phyloP scores from a whole-genome alignment of 2,329 filamentous ascomycete genomes.

The Sordariomycetes sp. region DNA sequence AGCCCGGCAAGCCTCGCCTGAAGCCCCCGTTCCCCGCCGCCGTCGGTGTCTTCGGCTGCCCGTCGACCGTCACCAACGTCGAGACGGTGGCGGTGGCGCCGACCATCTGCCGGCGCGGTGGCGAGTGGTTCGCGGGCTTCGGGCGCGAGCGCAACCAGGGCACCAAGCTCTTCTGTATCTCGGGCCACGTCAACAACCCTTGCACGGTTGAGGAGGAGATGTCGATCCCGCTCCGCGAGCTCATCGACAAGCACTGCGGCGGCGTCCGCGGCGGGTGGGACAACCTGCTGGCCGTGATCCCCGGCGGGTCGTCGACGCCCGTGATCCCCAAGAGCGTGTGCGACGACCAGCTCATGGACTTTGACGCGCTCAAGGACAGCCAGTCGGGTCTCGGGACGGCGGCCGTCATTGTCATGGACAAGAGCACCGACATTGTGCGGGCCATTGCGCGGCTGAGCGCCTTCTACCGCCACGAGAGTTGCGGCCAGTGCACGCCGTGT shows the following conservation, averaged over 20 bases:
- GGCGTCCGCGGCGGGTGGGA: constrained; percentile 96
- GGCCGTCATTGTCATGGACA: constrained; percentile 98
- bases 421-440: constrained; percentile 89
- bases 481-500: constrained; percentile 98
- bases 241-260: constrained; percentile 97
- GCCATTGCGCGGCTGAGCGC: constrained; percentile 85
- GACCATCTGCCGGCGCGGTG: constrained; percentile 88
- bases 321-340: constrained; percentile 84
- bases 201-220: constrained; percentile 98
- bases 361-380: constrained; percentile 93
- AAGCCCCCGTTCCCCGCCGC: constrained; percentile 98
- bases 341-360: constrained; percentile 97
- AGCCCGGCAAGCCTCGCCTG: constrained; percentile 93
- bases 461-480: constrained; percentile 98
- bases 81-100: constrained; percentile 93
- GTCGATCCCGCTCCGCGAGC: constrained; percentile 89
- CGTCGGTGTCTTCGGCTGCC: constrained; percentile 95
- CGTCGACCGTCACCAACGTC: constrained; percentile 94
- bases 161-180: constrained; percentile 98
- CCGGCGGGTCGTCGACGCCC: constrained; percentile 90
- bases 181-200: constrained; percentile 96
- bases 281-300: constrained; percentile 89
- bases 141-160: constrained; percentile 93
- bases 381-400: constrained; percentile 96
- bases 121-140: constrained; percentile 84